Evolutionary conservation across 768 basidiomycete genomes (phyloP).

Genomic region (Leccinum uliginosum): DNA sequence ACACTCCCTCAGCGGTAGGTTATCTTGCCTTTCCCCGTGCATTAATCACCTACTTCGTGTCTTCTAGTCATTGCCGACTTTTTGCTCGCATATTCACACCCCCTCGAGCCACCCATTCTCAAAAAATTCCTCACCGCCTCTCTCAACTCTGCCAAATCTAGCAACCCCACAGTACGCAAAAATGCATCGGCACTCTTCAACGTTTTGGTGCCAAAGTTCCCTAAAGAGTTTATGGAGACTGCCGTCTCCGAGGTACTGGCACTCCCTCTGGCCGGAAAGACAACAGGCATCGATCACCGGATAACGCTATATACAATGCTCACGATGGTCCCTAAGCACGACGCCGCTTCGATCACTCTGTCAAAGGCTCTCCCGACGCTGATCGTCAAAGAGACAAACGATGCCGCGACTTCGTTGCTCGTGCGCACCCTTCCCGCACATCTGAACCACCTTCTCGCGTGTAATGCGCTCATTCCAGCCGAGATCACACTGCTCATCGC

Average conservation of each 20-base stretch:
- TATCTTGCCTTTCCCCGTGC: not conserved
- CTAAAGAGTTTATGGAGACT: slow-evolving; percentile 37
- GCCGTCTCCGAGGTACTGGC: slow-evolving; percentile 63
- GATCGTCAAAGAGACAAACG: slow-evolving; percentile 75
- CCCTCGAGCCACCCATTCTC: slow-evolving; percentile 46
- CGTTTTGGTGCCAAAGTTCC: slow-evolving; percentile 33
- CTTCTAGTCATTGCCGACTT: slow-evolving; percentile 53
- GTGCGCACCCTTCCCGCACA: slow-evolving; percentile 55
- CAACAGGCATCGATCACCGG: slow-evolving; percentile 83
- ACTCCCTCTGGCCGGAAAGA: slow-evolving; percentile 82
- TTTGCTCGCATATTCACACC: slow-evolving; percentile 48
- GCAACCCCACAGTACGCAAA: slow-evolving; percentile 55
- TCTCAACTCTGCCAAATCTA: slow-evolving; percentile 71
- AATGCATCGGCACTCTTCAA: slow-evolving; percentile 59
- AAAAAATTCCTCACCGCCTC: slow-evolving; percentile 52
- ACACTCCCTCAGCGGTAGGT: slow-evolving; percentile 59
- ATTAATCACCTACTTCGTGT: not conserved
- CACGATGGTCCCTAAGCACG: slow-evolving; percentile 44
- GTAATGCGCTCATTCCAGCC: slow-evolving; percentile 37
- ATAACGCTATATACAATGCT: slow-evolving; percentile 79
- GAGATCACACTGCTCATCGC: slow-evolving; percentile 47
- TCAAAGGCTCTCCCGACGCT: slow-evolving; percentile 39
- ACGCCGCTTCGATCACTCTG: slow-evolving; percentile 42
- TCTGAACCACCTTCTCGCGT: slow-evolving; percentile 48
- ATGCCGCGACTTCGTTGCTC: slow-evolving; percentile 54